These are phyloP conservation scores for Helotiales sp. DNA, from an alignment of 2,329 filamentous ascomycete species.

Conservation along the genomic window DNA sequence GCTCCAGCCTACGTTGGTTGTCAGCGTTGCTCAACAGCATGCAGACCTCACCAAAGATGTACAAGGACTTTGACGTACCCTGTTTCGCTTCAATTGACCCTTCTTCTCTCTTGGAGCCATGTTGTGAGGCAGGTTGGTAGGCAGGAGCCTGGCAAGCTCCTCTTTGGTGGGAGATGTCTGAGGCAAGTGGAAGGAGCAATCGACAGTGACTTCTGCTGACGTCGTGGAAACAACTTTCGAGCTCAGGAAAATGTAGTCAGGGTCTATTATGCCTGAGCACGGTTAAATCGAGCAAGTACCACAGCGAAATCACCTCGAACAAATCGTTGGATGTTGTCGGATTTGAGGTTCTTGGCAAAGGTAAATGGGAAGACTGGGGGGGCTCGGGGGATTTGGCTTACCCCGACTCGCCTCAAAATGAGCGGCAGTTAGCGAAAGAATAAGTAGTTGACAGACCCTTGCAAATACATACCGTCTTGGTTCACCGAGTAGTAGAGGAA, in stretches of 20 bases:
- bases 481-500: slow-evolving; percentile 4
- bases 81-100: slow-evolving; percentile 82
- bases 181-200: background rate
- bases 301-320: background rate
- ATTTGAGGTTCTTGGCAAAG: slow-evolving; percentile 7
- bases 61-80: slow-evolving; percentile 58
- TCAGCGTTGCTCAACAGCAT: slow-evolving; percentile 31
- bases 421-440: background rate
- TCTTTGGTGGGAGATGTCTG: background rate
- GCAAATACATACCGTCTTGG: background rate
- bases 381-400: slow-evolving; percentile 6
- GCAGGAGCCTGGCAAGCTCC: background rate
- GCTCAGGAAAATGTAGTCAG: background rate
- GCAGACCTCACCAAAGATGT: background rate
- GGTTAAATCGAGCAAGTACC: slow-evolving; percentile 19
- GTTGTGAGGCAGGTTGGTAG: slow-evolving; percentile 16
- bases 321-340: slow-evolving; percentile 6
- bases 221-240: background rate
- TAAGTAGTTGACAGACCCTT: background rate
- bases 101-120: slow-evolving; percentile 67
- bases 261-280: slow-evolving; percentile 18
- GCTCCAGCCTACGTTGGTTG: slow-evolving; percentile 31
- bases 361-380: background rate
- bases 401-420: slow-evolving; percentile 3
- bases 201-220: background rate